Evolutionary conservation across 768 basidiomycete genomes (phyloP), one percentile per base, ranked within the genome.

Genomic region (Sarcomyxa edulis): DNA sequence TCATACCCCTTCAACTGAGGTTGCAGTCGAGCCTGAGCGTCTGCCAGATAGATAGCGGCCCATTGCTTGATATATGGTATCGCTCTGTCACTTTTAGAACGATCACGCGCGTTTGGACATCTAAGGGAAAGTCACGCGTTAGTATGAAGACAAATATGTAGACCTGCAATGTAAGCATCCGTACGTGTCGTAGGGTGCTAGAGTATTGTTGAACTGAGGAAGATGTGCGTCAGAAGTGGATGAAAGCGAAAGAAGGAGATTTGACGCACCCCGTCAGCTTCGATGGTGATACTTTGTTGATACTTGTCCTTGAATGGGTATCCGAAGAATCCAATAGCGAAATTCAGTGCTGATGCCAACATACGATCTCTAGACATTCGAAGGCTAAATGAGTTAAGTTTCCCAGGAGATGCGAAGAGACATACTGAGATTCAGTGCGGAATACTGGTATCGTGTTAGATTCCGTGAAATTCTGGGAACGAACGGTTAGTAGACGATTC

Each of bases 121-220:
- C 73, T 76, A 35, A 4, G 11, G 14, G n/a, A 11, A 18, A 4
- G 32, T 15, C 43, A 23, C 4, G n/a, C 10, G 15, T 4, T 12
- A 39, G 16, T 37, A 30, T 30, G 2, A 18, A 12, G 14, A 18
- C 36, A 12, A 38, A 19, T 21, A 27, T 19, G 21, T n/a, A n/a
- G n/a, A n/a, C n/a, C n/a, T n/a, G n/a, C n/a, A n/a, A 23, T 16
- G 25, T 15, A 11, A 19, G 28, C 10, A 12, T 5, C 54, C 69
- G 32, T 50, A 87, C 65, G 86, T 89, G 41, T 73, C 72, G 47
- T 92, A 93, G 3, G 92, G 92, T 0, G 90, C 73, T 4, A 96
- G 75, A 1, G 92, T 92, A 55, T 85, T 86, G 60, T 89, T 90
- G 53, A 83, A 86, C 73, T 84, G 33, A 35, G 6, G 8, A 22